Base-by-base conservation (phyloP, 352 stramenopile species). In the Phytophthora capsici region DNA sequence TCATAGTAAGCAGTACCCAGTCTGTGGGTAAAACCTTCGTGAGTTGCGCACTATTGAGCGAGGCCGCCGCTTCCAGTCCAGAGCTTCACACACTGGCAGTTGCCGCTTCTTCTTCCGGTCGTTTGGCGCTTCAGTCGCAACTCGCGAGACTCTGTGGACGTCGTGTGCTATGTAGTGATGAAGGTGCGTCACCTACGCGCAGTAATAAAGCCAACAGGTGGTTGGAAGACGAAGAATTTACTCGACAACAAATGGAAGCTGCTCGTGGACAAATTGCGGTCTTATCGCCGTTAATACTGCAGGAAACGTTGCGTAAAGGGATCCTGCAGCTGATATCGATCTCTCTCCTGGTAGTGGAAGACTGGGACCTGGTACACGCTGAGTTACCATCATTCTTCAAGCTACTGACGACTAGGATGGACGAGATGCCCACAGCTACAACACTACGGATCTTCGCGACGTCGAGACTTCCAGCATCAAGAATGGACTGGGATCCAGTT, bases 11-110 rank as follows among this genome's bases (percentile, higher is more conserved):
- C 60, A 83, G 84, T 4, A 45, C 77, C 20, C 69, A 71, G 28
- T 55, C 71, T 12, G 61, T 94, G 6, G 88, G 88, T 43, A 94
- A 94, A 69, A 94, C 82, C 9, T 89, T 90, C 61, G 48, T 90
- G 16, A 73, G 78, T 40, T 78, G 73, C 14, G 67, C 81, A 37
- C 59, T 90, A 44, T 52, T 91, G 40, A 78, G 78, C 45, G 84
- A 90, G 40, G 51, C 64, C 1, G 48, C 68, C 6, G 56, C 59
- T 14, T 46, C 54, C 19, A 48, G 32, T 28, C 20, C 67, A 14
- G 25, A 64, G 32, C 53, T 53, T 1, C 47, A 78, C 23, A 72
- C 66, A 9, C 57, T 91, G 6, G 81, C 77, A 6, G 58, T 91
- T 34, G 84, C 76, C 14, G 48, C 80, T 12, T 81, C 76, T 0